Percentiles rank a stretch among this genome's conserved stretches.
Conservation (phyloP, 2,329 filamentous ascomycete species). For the Beauveria caledonica region DNA sequence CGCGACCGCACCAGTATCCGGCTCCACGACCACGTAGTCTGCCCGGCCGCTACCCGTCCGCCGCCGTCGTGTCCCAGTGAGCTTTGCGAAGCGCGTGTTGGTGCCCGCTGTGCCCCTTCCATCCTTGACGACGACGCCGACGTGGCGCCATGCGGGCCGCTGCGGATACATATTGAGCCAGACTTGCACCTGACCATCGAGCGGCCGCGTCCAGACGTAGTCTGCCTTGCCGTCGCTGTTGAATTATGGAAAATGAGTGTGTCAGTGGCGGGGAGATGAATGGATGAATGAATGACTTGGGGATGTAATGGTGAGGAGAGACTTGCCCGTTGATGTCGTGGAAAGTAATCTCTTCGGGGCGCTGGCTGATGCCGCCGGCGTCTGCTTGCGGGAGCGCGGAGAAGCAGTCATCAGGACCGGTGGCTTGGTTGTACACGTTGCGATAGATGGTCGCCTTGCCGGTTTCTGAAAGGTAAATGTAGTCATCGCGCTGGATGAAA, state of each 20-base stretch:
- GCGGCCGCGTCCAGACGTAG: slow-evolving; percentile 15
- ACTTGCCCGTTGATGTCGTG: slow-evolving; percentile 15
- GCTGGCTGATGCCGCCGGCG: slow-evolving; percentile 14
- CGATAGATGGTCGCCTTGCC: slow-evolving; percentile 13
- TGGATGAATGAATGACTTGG: background rate
- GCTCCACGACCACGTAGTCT: slow-evolving; percentile 1
- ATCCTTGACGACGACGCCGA: slow-evolving; percentile 12
- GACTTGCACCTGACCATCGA: slow-evolving; percentile 12
- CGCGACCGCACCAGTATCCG: background rate
- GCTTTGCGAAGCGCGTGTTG: slow-evolving; percentile 13
- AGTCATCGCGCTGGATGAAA: slow-evolving; percentile 10
- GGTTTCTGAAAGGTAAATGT: slow-evolving; percentile 13
- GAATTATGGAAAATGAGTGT: too few relatives aligned
- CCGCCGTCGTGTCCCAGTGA: background rate
- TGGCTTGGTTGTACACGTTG: slow-evolving; percentile 9
- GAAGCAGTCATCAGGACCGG: background rate
- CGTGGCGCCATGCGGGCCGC: slow-evolving; percentile 12
- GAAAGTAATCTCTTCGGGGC: slow-evolving; percentile 15
- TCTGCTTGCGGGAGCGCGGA: slow-evolving; percentile 9
- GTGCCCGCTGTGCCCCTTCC: slow-evolving; percentile 15
- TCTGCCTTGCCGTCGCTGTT: slow-evolving; percentile 15
- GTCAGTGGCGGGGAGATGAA: background rate
- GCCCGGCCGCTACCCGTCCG: background rate
- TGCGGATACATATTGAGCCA: slow-evolving; percentile 17
- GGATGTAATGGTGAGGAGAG: background rate